Conservation (phyloP, 768 basidiomycete species). For the Leccinum subtestaceum region DNA sequence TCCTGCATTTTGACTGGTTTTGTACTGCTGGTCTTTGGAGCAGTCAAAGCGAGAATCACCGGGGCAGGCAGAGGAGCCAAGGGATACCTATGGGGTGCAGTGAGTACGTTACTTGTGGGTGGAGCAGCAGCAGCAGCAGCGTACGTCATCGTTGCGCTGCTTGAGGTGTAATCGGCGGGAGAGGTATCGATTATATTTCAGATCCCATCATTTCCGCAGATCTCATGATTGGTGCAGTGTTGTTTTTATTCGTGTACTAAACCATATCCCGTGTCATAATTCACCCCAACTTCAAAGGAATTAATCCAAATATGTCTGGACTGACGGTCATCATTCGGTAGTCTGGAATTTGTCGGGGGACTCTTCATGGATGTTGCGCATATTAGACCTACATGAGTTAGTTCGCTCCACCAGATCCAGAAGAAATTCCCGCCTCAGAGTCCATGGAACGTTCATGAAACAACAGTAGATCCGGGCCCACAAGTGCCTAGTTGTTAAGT, state of each 20-base stretch:
- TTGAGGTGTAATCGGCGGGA: slow-evolving; percentile 34
- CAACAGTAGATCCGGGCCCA: background rate
- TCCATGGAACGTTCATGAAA: background rate
- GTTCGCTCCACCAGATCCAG: background rate
- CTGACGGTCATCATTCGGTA: slow-evolving; percentile 5
- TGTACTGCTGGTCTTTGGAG: slow-evolving; percentile 87
- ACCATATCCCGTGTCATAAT: slow-evolving; percentile 4
- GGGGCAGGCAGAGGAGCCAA: slow-evolving; percentile 64
- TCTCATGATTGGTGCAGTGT: background rate
- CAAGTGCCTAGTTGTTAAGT: background rate
- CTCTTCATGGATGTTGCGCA: background rate
- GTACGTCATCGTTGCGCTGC: slow-evolving; percentile 52
- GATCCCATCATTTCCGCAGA: background rate
- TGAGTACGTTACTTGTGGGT: slow-evolving; percentile 85
- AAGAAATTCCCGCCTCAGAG: background rate
- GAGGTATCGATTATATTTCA: background rate
- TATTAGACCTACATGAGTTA: background rate
- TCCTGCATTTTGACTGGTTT: slow-evolving; percentile 81
- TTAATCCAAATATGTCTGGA: background rate
- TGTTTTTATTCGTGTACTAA: background rate
- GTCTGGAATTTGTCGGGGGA: slow-evolving; percentile 3
- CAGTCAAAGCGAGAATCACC: slow-evolving; percentile 83
- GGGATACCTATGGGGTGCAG: slow-evolving; percentile 84
- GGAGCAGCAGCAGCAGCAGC: slow-evolving; percentile 83
- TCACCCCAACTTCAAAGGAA: background rate